Evolutionary conservation across 768 basidiomycete species (phyloP), one percentile per base, ranked within the genome.

Genomic region (Leccinum rimulosum): DNA sequence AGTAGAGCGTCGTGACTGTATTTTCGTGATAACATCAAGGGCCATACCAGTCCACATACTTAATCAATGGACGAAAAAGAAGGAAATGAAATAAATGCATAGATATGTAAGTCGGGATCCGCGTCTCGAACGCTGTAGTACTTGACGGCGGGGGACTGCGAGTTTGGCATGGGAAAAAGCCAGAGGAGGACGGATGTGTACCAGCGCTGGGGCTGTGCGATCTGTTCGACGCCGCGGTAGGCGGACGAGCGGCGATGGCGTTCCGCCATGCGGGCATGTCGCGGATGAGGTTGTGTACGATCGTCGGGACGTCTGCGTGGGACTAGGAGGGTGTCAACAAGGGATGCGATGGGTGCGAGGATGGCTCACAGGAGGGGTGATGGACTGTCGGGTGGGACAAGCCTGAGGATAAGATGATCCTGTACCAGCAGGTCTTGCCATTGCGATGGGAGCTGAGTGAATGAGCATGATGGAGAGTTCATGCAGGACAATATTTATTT

Each of bases 211-310:
- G 25, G 25, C 25, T 25, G 25, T 25, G 25, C 1, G 25, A 25
- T 25, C 3, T 25, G 25, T 25, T 25, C 25, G 25, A 25, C 25
- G 25, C 25, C 25, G 25, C 25, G 25, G 25, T 25, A 3, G 25
- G 25, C 25, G n/a, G 25, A 25, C 25, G 25, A 25, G 25, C 25
- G 25, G 25, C 25, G 25, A 25, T 3, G 25, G 25, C 25, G 25
- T 25, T 3, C 25, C 25, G 25, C 25, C 25, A 25, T 25, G 25
- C 25, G 25, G 25, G 25, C n/a, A 93, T 95, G 48, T 91, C 86
- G 4, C 86, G 80, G 25, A 98, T 83, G 27, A 98, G 82, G 50
- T 74, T 78, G 54, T 80, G 81, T 6, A 91, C 87, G n/a, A 84
- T 77, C 17, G 73, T 76, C 6, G 86, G 79, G 6, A 91, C 84